A percentile compares a stretch with the other conserved stretches of the same genome.
phyloP scores from a whole-genome alignment of 768 basidiomycete genomes.

The Asterophora parasitica region DNA sequence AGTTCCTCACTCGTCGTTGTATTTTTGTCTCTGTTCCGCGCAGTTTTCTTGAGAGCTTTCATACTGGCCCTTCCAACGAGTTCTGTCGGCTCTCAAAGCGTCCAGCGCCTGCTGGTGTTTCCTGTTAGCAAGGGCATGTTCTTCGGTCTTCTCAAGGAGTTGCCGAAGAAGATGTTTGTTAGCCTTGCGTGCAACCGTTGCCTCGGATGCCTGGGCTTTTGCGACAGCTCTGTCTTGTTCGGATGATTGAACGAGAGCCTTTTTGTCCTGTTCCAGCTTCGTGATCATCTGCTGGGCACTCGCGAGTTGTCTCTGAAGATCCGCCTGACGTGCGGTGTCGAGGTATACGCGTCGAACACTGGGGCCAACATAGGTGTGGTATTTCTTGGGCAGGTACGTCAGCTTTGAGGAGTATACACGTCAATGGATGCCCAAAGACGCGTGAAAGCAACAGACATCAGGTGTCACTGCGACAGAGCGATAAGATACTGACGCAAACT shows the following conservation, averaged over 20 bases:
- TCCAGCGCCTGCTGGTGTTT: neutral
- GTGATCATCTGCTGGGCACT: conserved; percentile 34
- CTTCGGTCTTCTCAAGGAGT: too few relatives aligned
- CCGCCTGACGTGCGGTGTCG: conserved; percentile 24
- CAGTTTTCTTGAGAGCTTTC: conserved; percentile 18
- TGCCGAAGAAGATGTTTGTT: conserved; percentile 8
- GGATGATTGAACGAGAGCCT: conserved; percentile 38
- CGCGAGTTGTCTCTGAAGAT: conserved; percentile 29
- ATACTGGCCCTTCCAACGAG: conserved; percentile 15
- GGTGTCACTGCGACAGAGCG: conserved; percentile 31
- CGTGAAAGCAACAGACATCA: conserved; percentile 25
- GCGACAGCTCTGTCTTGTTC: conserved; percentile 33
- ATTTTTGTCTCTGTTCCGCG: conserved; percentile 2
- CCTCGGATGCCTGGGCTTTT: conserved; percentile 23
- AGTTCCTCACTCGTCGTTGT: conserved; percentile 1
- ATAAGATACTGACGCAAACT: neutral
- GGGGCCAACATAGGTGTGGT: conserved; percentile 42
- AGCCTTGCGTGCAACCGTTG: conserved; percentile 23
- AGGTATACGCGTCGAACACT: conserved; percentile 47
- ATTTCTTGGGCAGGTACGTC: conserved; percentile 42
- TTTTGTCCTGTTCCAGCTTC: conserved; percentile 35
- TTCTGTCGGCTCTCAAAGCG: conserved; percentile 8
- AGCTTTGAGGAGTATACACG: conserved; percentile 2
- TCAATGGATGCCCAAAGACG: neutral
- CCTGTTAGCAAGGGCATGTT: too few relatives aligned